Evolutionary conservation across 495 filamentous ascomycete genomes (phyloP), one percentile per base, ranked within the genome.

Genomic region (Penicillium egyptiacum): DNA sequence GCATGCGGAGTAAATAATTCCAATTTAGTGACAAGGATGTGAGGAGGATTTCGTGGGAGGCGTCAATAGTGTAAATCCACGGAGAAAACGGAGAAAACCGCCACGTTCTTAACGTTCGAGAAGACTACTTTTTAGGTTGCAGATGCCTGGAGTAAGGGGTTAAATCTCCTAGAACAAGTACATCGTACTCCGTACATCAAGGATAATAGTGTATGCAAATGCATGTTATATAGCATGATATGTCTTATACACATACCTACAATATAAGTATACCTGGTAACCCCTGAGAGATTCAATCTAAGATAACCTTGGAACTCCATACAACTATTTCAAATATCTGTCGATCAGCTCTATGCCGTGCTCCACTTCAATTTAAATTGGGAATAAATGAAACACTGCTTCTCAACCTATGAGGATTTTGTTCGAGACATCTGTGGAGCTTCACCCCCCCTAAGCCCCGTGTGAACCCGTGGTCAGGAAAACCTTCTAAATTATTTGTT

Each of bases 341-440:
- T 54, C 52, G 52, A 54, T 54, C 52, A 40, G 7, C 51, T 44
- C 31, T 28, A 51, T 44, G 52, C 57, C 42, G 41, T 30, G 47
- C 54, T 61, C 61, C 61, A 61, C 61, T 47, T 2, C 16, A 19
- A 45, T 42, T 46, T 51, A 56, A 31, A 61, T 40, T 35, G 25
- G 52, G 12, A 55, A 47, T 47, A 55, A 64, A 64, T 62, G 62
- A 64, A 62, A 64, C 62, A 55, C 28, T 25, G 11, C 22, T 20
- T 26, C 3, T 30, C 30, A n/a, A 22, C 59, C 59, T 59, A 55
- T 59, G 35, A 37, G 56, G 42, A 47, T 49, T 26, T 25, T 46
- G 40, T 30, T 22, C 12, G 19, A 55, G 45, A 55, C 41, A 52
- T 48, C 16, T 30, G 58, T 62, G 62, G 61, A 48, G 50, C 22